Evolutionary conservation across 208 protist species (phyloP).

Genomic region (Wallacemonas collosoma): DNA sequence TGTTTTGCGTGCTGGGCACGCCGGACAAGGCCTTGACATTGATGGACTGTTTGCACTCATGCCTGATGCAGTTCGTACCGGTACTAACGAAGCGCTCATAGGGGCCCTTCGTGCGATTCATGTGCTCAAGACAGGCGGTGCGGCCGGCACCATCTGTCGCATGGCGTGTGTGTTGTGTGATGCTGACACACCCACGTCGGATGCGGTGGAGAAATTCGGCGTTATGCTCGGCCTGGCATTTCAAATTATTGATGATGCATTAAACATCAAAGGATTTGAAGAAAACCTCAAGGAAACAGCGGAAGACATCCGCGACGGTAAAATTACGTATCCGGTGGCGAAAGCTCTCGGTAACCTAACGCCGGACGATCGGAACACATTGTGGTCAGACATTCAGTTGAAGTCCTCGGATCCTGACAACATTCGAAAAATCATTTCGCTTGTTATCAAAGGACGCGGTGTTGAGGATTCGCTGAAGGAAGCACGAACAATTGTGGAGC

Average conservation of each 20-base stretch:
- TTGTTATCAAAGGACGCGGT: conserved; percentile 33
- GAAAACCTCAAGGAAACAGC: conserved; percentile 36
- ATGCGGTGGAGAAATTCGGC: conserved; percentile 48
- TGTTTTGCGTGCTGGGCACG: conserved; percentile 53
- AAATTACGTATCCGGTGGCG: conserved; percentile 69
- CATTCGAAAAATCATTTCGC: conserved; percentile 27
- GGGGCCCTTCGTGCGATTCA: conserved; percentile 53
- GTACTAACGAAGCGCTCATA: conserved; percentile 32
- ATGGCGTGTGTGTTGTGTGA: conserved; percentile 61
- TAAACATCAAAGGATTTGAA: conserved; percentile 47
- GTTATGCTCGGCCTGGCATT: conserved; percentile 53
- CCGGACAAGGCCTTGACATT: conserved; percentile 75
- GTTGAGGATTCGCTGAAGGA: conserved; percentile 37
- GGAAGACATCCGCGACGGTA: conserved; percentile 54
- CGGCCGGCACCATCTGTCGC: conserved; percentile 35
- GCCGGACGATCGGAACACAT: conserved; percentile 23
- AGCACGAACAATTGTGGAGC: conserved; percentile 31
- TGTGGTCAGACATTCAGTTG: conserved; percentile 42
- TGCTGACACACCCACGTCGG: conserved; percentile 23
- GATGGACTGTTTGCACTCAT: conserved; percentile 55
- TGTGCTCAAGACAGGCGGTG: conserved; percentile 59
- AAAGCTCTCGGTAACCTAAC: conserved; percentile 43
- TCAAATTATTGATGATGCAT: conserved; percentile 72
- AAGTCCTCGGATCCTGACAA: conserved; percentile 22
- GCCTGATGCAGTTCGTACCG: conserved; percentile 44